phyloP scores from a whole-genome alignment of 2,329 filamentous ascomycete genomes.

The Seiridium unicorne region DNA sequence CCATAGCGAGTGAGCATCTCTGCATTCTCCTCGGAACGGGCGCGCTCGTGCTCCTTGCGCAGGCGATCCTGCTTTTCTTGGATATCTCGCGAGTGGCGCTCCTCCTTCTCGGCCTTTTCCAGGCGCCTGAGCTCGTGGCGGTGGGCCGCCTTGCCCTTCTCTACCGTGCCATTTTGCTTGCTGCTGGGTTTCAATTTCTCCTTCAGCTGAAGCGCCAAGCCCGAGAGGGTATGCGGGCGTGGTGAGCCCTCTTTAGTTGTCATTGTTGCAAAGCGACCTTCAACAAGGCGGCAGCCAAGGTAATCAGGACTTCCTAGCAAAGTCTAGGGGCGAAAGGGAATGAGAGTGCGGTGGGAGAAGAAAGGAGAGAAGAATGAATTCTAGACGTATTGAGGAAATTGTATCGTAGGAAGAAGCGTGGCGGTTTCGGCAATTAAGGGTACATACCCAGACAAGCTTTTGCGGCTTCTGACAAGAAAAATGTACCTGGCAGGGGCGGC shows the following conservation, averaged over 20 bases:
- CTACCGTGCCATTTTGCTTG: background rate
- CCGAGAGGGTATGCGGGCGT: background rate
- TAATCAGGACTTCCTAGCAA: too few species aligned
- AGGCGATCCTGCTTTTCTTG: constrained; percentile 19
- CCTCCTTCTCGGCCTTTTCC: constrained; percentile 26
- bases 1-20: constrained; percentile 16
- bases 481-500: background rate
- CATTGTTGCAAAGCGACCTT: background rate
- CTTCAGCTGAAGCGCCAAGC: constrained; percentile 1
- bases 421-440: background rate
- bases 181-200: background rate
- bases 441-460: background rate
- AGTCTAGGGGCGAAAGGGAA: background rate
- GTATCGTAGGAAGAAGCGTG: background rate
- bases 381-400: too few species aligned
- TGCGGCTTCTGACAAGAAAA: background rate
- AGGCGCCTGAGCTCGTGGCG: constrained; percentile 21
- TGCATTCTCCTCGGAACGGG: constrained; percentile 12
- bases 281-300: background rate
- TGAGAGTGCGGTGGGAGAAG: background rate
- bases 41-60: constrained; percentile 24
- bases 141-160: constrained; percentile 19
- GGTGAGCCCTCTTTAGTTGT: background rate
- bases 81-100: constrained; percentile 25
- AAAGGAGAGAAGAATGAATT: too few species aligned